Conservation (phyloP, 441 rosid species). For the Theobroma grandiflorum region DNA sequence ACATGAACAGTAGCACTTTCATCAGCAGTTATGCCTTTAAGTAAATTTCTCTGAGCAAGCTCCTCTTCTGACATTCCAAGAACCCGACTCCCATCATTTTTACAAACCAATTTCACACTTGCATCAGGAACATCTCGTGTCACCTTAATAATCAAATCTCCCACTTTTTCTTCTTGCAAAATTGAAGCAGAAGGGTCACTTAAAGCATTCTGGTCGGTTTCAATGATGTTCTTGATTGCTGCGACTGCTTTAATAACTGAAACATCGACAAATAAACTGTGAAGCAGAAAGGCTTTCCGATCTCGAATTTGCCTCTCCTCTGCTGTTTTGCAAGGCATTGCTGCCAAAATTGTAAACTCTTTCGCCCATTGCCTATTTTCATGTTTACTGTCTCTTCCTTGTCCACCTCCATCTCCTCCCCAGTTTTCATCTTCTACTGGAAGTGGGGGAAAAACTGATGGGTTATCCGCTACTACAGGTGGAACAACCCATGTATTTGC, state of each 20-base stretch:
- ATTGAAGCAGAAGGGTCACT: constrained; percentile 43
- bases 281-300: constrained; percentile 79
- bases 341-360: constrained; percentile 79
- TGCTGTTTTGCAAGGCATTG: constrained; percentile 84
- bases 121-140: constrained; percentile 73
- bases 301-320: constrained; percentile 91
- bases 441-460: constrained; percentile 65
- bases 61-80: constrained; percentile 66
- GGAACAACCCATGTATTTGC: constrained; percentile 89
- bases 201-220: constrained; percentile 42
- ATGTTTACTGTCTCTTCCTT: constrained; percentile 63
- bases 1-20: constrained; percentile 90
- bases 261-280: constrained; percentile 74
- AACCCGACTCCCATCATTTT: constrained; percentile 73
- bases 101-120: constrained; percentile 67
- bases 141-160: constrained; percentile 66
- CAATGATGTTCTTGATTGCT: constrained; percentile 54
- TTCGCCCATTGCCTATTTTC: constrained; percentile 71
- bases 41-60: constrained; percentile 70
- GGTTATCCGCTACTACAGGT: constrained; percentile 73
- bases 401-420: constrained; percentile 85
- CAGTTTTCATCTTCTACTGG: constrained; percentile 82
- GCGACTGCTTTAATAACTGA: constrained; percentile 73
- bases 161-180: constrained; percentile 59
- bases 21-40: constrained; percentile 87